Base-by-base conservation (phyloP, 139 green algal species). In the Chloropicon primus region DNA sequence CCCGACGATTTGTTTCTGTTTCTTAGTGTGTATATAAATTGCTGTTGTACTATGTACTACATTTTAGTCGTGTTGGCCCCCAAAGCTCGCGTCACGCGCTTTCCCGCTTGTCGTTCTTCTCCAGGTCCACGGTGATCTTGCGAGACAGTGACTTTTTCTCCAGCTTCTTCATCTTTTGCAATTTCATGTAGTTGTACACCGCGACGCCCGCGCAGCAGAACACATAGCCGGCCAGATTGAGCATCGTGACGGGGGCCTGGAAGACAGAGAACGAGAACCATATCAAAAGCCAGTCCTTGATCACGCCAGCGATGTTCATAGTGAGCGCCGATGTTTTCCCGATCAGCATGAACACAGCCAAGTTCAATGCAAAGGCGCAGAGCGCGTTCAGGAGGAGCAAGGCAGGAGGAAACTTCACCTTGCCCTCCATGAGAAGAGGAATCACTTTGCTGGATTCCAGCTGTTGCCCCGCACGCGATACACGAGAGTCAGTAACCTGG, bases 261-360 rank as follows among this genome's bases (percentile, higher is more conserved):
- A 97, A 98, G 21, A 98, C 21, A 54, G 82, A 89, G 73, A 81
- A 93, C 28, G 89, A 96, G 79, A 96, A 91, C 84, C 89, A 93
- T 76, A 98, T 98, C 26, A 84, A 72, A 2, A 84, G 22, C 80
- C 80, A 84, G 76, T 84, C 80, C 72, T 84, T 84, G 28, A 84
- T 29, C 22, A 78, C 24, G 3, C 74, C 84, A n/a, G 85, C 84
- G 22, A 89, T 79, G 80, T 89, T 89, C 82, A 89, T 85, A 5
- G 41, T 62, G 17, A 62, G 41, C 41, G 41, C 41, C 41, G 41
- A 62, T 5, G 41, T 62, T 17, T 62, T 62, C 10, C 41, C 41
- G 41, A 62, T 62, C 41, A 62, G 41, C 41, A 62, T n/a, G 41
- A 62, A 62, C 41, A 62, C 41, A 5, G 41, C 41, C 41, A 62